phyloP scores from a whole-genome alignment of 2,329 filamentous ascomycete genomes.

The Aspergillus hortae region DNA sequence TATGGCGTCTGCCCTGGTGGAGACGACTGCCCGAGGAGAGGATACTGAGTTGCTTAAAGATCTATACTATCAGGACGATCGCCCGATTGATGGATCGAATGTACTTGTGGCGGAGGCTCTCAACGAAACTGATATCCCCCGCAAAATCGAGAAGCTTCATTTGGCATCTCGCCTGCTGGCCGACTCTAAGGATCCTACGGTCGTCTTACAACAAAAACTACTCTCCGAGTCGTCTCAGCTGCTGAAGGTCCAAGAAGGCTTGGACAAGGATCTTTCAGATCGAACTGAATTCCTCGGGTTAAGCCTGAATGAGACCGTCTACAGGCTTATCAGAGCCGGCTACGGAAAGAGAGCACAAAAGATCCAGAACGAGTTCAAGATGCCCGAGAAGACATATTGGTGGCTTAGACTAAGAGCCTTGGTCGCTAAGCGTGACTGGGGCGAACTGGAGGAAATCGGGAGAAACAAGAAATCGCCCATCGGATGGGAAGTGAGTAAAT shows the following conservation, averaged over 20 bases:
- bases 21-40: conserved; percentile 75
- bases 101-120: conserved; percentile 84
- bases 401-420: conserved; percentile 84
- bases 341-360: conserved; percentile 83
- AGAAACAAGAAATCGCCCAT: conserved; percentile 79
- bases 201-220: conserved; percentile 64
- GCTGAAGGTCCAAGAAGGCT: conserved; percentile 77
- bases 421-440: conserved; percentile 87
- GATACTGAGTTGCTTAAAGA: conserved; percentile 85
- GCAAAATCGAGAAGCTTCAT: conserved; percentile 80
- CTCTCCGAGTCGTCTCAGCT: conserved; percentile 78
- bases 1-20: conserved; percentile 82
- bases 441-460: conserved; percentile 80
- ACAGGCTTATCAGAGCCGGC: conserved; percentile 76
- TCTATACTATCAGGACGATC: conserved; percentile 95
- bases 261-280: conserved; percentile 76
- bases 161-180: conserved; percentile 76
- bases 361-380: conserved; percentile 86
- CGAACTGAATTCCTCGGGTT: conserved; percentile 68
- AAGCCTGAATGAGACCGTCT: conserved; percentile 87
- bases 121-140: conserved; percentile 64
- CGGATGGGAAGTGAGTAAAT: conserved; percentile 78
- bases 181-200: conserved; percentile 73
- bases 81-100: conserved; percentile 80
- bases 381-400: conserved; percentile 84